Percentiles rank a stretch among this genome's conserved stretches.
Evolutionary conservation across 1,284 basidiomycete species (phyloP).

Genomic region (Macrocybe sp.): DNA sequence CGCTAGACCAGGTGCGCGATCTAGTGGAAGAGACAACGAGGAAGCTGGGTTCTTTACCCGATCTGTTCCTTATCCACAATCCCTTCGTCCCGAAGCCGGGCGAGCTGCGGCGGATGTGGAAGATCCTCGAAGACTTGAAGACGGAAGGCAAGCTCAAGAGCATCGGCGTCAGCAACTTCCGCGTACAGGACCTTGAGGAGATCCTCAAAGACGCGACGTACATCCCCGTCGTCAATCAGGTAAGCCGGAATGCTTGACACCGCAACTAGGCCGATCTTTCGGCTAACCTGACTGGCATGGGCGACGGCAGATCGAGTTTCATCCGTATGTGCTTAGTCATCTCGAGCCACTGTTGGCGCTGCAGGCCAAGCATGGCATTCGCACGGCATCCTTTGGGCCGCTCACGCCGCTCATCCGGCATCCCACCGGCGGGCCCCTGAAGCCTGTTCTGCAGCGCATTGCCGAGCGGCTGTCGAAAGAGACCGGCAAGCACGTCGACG

Average conservation of each 20-base stretch:
- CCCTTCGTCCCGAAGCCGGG: slow-evolving; percentile 27
- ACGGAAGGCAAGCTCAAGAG: slow-evolving; percentile 33
- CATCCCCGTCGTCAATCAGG: slow-evolving; percentile 53
- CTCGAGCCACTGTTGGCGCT: slow-evolving; percentile 14
- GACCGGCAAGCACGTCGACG: slow-evolving; percentile 25
- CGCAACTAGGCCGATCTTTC: background rate
- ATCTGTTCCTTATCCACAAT: slow-evolving; percentile 41
- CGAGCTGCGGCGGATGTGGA: slow-evolving; percentile 27
- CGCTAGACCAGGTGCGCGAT: slow-evolving; percentile 21
- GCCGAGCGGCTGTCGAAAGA: slow-evolving; percentile 19
- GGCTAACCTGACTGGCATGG: background rate
- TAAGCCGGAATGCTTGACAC: slow-evolving; percentile 9
- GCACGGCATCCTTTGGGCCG: slow-evolving; percentile 14
- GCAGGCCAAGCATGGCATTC: slow-evolving; percentile 14
- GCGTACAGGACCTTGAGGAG: slow-evolving; percentile 44
- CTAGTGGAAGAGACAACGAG: slow-evolving; percentile 28
- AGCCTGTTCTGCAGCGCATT: slow-evolving; percentile 26
- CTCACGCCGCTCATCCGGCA: slow-evolving; percentile 16
- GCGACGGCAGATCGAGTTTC: slow-evolving; percentile 15
- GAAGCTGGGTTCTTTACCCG: slow-evolving; percentile 35
- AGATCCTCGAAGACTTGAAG: slow-evolving; percentile 29
- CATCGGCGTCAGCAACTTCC: slow-evolving; percentile 60
- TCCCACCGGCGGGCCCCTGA: slow-evolving; percentile 15
- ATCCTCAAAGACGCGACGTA: slow-evolving; percentile 38
- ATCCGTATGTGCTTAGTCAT: slow-evolving; percentile 15